phyloP scores from a whole-genome alignment of 352 stramenopile genomes.

The Pythium rishiriense region DNA sequence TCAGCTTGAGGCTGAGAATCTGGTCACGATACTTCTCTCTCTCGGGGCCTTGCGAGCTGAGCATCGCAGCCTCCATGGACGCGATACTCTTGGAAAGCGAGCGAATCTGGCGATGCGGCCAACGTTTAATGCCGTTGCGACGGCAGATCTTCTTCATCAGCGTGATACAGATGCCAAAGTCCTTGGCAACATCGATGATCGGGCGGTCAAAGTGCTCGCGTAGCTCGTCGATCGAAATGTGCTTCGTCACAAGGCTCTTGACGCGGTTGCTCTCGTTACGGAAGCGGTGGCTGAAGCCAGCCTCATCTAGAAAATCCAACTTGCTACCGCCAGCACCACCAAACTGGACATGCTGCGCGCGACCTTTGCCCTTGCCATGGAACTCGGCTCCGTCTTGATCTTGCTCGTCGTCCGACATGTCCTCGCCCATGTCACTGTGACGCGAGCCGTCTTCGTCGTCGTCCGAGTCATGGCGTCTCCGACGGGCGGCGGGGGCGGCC shows the following conservation, averaged over 20 bases:
- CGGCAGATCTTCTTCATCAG: slow-evolving; percentile 86
- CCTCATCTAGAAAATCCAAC: slow-evolving; percentile 73
- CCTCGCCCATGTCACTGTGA: slow-evolving; percentile 39
- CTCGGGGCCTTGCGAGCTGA: slow-evolving; percentile 75
- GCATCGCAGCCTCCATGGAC: slow-evolving; percentile 87
- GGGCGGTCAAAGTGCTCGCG: slow-evolving; percentile 83
- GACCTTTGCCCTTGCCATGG: slow-evolving; percentile 23
- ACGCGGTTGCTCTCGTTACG: slow-evolving; percentile 86
- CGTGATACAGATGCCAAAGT: slow-evolving; percentile 90
- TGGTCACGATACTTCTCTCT: slow-evolving; percentile 86
- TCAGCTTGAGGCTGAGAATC: slow-evolving; percentile 79
- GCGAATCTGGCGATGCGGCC: slow-evolving; percentile 70
- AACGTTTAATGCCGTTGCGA: slow-evolving; percentile 71
- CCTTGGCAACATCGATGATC: slow-evolving; percentile 88
- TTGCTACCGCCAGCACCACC: slow-evolving; percentile 69
- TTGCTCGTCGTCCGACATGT: slow-evolving; percentile 20
- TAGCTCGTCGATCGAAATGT: slow-evolving; percentile 88
- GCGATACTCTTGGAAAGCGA: slow-evolving; percentile 87
- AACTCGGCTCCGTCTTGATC: slow-evolving; percentile 39
- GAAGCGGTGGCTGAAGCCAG: slow-evolving; percentile 73
- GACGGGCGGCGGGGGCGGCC: neutral
- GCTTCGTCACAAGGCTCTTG: slow-evolving; percentile 86
- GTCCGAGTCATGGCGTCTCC: slow-evolving; percentile 35
- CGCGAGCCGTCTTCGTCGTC: slow-evolving; percentile 27
- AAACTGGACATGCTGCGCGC: slow-evolving; percentile 76